Evolutionary conservation across 177 flowering plant species (phyloP).

Genomic region (Telopea speciosissima): DNA sequence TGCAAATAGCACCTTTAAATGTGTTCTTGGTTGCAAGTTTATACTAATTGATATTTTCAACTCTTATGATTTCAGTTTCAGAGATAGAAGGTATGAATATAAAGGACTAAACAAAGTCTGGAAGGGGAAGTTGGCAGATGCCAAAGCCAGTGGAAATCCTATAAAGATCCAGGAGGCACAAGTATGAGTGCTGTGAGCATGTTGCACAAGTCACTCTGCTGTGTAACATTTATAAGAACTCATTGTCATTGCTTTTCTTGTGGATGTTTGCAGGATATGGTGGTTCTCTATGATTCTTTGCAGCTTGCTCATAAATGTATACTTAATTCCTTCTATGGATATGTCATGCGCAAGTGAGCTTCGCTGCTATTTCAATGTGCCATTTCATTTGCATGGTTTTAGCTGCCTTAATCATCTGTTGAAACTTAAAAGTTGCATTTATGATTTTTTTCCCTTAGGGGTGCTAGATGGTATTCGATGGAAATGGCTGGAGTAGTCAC

Average conservation of each 20-base stretch:
- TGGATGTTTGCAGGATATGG: slow-evolving; percentile 78
- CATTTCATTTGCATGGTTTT: slow-evolving; percentile 4
- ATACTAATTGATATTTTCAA: not conserved
- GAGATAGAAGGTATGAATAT: slow-evolving; percentile 98
- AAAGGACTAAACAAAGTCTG: slow-evolving; percentile 96
- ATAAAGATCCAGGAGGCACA: slow-evolving; percentile 96
- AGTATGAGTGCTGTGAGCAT: slow-evolving; percentile 30
- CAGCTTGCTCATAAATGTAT: slow-evolving; percentile 99
- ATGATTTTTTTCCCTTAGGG: slow-evolving; percentile 38
- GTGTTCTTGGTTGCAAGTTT: not conserved
- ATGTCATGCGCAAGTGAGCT: slow-evolving; percentile 99
- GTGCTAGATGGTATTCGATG: slow-evolving; percentile 99
- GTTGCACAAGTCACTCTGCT: not conserved
- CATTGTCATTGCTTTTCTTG: slow-evolving; percentile 6
- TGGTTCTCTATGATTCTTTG: slow-evolving; percentile 90
- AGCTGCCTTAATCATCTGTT: not conserved
- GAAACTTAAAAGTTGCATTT: not conserved
- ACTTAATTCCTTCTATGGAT: slow-evolving; percentile 97
- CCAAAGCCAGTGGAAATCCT: slow-evolving; percentile 86
- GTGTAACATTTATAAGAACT: not conserved
- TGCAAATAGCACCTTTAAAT: not conserved
- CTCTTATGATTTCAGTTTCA: slow-evolving; percentile 48
- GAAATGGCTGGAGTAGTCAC: slow-evolving; percentile 99
- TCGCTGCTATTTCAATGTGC: slow-evolving; percentile 6
- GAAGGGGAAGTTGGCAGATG: slow-evolving; percentile 91